Percentiles rank a stretch among this genome's conserved stretches.
phyloP scores from a whole-genome alignment of 495 filamentous ascomycete species.

The Chaetomidium leptoderma region DNA sequence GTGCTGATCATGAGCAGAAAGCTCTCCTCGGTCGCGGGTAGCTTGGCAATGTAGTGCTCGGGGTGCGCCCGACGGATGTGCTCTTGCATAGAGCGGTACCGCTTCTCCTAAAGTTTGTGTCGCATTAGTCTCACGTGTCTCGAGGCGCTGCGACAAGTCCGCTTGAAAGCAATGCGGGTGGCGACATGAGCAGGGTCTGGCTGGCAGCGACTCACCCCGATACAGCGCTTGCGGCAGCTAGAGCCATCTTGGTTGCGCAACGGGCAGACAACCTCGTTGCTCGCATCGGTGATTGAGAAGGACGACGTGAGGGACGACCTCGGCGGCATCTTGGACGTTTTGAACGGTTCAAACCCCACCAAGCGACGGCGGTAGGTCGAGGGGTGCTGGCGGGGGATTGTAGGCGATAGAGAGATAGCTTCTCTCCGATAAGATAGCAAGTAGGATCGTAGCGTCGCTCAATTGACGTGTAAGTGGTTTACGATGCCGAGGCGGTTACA shows the following conservation, averaged over 20 bases:
- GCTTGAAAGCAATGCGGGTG: slow-evolving; percentile 16
- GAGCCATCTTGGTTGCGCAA: slow-evolving; percentile 94
- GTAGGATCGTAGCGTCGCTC: slow-evolving; percentile 16
- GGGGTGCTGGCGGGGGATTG: slow-evolving; percentile 31
- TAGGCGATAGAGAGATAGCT: slow-evolving; percentile 34
- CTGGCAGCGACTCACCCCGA: slow-evolving; percentile 72
- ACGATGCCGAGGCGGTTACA: slow-evolving; percentile 26
- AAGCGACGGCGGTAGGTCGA: slow-evolving; percentile 34
- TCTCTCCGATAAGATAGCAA: slow-evolving; percentile 28
- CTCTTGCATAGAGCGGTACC: slow-evolving; percentile 99
- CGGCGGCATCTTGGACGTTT: slow-evolving; percentile 64
- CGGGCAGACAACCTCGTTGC: slow-evolving; percentile 95
- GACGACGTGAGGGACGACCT: slow-evolving; percentile 82
- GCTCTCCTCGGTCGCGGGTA: slow-evolving; percentile 97
- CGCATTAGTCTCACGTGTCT: slow-evolving; percentile 4
- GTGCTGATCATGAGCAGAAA: slow-evolving; percentile 93
- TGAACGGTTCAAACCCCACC: slow-evolving; percentile 41
- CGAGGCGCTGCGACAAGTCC: background rate
- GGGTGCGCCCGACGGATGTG: slow-evolving; percentile 97
- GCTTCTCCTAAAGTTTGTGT: slow-evolving; percentile 66
- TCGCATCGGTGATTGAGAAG: slow-evolving; percentile 86
- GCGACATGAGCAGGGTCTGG: slow-evolving; percentile 18
- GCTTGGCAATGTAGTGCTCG: slow-evolving; percentile 96
- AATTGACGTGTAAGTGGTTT: slow-evolving; percentile 34
- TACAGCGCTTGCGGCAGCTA: slow-evolving; percentile 94